Conservation (phyloP, 176 grass and related monocot species). For the Triticum urartu region DNA sequence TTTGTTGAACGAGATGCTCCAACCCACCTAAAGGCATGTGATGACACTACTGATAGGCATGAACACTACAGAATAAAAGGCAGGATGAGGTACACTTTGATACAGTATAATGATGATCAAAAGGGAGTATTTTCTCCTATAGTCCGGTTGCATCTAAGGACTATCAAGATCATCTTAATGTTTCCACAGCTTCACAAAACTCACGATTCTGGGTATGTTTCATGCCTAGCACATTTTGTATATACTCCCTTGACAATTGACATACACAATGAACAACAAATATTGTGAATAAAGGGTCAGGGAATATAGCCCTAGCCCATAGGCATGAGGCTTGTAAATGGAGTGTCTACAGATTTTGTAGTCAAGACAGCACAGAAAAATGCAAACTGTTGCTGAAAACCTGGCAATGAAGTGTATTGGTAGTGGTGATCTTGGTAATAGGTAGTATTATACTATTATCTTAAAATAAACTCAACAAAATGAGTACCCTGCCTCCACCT, state of each 20-base stretch:
- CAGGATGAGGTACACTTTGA: not conserved
- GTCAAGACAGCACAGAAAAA: not conserved
- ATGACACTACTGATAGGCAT: not conserved
- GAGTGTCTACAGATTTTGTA: not conserved
- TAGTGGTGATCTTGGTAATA: not conserved
- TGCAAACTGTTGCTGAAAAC: constrained; percentile 9
- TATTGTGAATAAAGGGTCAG: not conserved
- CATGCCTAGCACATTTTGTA: not conserved
- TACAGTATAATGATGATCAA: constrained; percentile 22
- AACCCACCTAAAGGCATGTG: not conserved
- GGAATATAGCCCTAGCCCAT: not conserved
- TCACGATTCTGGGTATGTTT: not conserved
- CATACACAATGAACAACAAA: not conserved
- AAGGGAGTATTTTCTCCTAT: not conserved
- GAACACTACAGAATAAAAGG: not conserved
- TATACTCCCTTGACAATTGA: not conserved
- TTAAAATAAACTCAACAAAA: not conserved
- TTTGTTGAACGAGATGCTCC: constrained; percentile 4
- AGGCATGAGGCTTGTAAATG: not conserved
- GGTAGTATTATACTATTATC: not conserved
- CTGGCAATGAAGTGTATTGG: not conserved
- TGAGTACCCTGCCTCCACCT: not conserved
- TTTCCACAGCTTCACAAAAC: not conserved
- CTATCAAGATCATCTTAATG: constrained; percentile 17
- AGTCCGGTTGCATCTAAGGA: constrained; percentile 4